Conservation (phyloP, 768 basidiomycete genomes). For the Cyclocybe cylindracea region DNA sequence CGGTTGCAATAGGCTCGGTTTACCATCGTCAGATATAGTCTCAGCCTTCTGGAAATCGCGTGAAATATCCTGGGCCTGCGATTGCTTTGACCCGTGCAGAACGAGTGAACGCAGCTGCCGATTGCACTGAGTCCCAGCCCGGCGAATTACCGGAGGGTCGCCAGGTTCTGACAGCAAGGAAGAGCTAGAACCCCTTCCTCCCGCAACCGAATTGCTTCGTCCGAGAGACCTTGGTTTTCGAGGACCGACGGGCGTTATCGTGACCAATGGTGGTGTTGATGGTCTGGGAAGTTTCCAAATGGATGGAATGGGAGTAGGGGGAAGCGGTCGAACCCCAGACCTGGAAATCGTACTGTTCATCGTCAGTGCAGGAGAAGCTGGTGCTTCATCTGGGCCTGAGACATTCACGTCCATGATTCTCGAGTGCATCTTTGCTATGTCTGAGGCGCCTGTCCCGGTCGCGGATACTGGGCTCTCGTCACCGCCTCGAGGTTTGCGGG, state of each 20-base stretch:
- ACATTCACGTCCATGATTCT: not conserved
- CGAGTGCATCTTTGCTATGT: conserved; percentile 1
- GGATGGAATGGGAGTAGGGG: not conserved
- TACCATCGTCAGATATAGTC: too few species aligned
- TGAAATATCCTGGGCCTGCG: too few species aligned
- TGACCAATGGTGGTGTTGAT: conserved; percentile 14
- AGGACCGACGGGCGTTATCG: not conserved
- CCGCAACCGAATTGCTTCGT: not conserved
- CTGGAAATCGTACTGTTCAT: not conserved
- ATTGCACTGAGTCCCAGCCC: too few species aligned
- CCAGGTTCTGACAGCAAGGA: not conserved
- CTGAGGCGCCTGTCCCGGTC: not conserved
- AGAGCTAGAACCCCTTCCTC: not conserved
- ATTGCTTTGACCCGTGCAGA: too few species aligned
- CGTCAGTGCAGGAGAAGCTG: conserved; percentile 4
- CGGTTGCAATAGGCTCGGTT: too few species aligned
- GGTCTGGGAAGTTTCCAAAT: conserved; percentile 5
- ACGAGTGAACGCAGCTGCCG: too few species aligned
- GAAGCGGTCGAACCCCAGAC: not conserved
- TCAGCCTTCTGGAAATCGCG: too few species aligned
- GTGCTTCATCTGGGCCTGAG: not conserved
- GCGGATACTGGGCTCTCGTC: too few species aligned
- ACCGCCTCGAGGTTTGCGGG: too few species aligned
- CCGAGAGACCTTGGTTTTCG: not conserved
- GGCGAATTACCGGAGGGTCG: not conserved